A percentile compares a stretch with the other conserved stretches of the same genome.
Evolutionary conservation across 371 early-diverging fungal genomes (phyloP).

Genomic region (Chytridiales sp.): DNA sequence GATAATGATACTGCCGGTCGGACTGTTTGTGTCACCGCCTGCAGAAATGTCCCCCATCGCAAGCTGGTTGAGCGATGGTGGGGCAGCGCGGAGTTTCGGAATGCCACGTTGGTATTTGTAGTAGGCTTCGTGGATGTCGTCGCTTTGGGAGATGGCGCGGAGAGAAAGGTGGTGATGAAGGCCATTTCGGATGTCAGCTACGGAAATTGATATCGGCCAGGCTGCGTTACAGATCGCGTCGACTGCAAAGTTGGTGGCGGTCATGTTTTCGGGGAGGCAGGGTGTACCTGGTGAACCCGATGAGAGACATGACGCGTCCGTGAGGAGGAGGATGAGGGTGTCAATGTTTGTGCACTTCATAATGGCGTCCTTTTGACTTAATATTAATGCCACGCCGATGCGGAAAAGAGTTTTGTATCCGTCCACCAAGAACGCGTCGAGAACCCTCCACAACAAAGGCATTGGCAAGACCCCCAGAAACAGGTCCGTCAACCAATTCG

Average conservation of each 20-base stretch:
- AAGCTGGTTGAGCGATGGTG: background rate
- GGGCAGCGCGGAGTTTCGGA: no score
- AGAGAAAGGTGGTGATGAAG: slow-evolving; percentile 12
- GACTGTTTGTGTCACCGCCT: background rate
- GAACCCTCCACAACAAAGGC: slow-evolving; percentile 36
- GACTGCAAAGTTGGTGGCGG: slow-evolving; percentile 8
- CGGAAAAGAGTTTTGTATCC: slow-evolving; percentile 42
- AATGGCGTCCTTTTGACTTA: slow-evolving; percentile 15
- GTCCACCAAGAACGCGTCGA: slow-evolving; percentile 44
- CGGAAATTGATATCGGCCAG: background rate
- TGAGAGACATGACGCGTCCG: slow-evolving; percentile 1
- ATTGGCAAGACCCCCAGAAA: slow-evolving; percentile 37
- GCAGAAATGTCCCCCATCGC: background rate
- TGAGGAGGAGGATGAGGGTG: slow-evolving; percentile 12
- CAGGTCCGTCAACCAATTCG: slow-evolving; percentile 38
- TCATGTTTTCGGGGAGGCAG: no score
- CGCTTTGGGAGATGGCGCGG: slow-evolving; percentile 23
- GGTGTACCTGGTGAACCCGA: no score
- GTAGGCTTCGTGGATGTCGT: slow-evolving; percentile 32
- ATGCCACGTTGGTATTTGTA: slow-evolving; percentile 34
- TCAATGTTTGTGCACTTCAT: slow-evolving; percentile 23
- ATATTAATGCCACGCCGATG: slow-evolving; percentile 34
- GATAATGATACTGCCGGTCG: slow-evolving; percentile 26
- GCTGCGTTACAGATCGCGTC: slow-evolving; percentile 17
- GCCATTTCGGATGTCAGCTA: slow-evolving; percentile 23